A percentile compares a stretch with the other conserved stretches of the same genome.
These are phyloP conservation scores for Ogataea paraovalis DNA, from an alignment of 805 yeast species.

Conservation along the genomic window DNA sequence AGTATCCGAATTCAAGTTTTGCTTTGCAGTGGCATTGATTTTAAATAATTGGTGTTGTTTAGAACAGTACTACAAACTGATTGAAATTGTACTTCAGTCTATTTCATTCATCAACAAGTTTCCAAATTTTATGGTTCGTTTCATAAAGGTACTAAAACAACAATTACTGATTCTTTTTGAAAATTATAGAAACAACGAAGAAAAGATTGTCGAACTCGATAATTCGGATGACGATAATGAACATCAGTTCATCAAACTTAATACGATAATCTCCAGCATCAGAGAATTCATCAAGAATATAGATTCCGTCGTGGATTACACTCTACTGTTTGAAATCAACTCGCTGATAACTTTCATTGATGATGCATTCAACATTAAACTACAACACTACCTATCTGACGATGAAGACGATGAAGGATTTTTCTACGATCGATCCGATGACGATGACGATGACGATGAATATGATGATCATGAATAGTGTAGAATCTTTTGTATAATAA, in stretches of 20 bases:
- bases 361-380: constrained; percentile 4
- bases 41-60: constrained; percentile 63
- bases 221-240: neutral
- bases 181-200: constrained; percentile 2
- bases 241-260: constrained; percentile 8
- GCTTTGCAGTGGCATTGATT: constrained; percentile 44
- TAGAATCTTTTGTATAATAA: neutral
- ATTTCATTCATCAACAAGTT: constrained; percentile 25
- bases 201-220: constrained; percentile 31
- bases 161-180: constrained; percentile 41
- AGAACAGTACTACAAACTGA: constrained; percentile 57
- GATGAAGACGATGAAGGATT: neutral
- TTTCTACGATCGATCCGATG: neutral
- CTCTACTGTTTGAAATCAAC: constrained; percentile 11
- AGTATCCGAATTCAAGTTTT: constrained; percentile 52
- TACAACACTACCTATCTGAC: constrained; percentile 3
- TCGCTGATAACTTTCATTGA: constrained; percentile 11
- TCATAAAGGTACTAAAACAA: constrained; percentile 29
- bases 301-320: constrained; percentile 7
- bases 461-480: constrained; percentile 4
- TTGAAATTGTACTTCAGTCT: constrained; percentile 40
- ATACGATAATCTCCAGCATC: constrained; percentile 8
- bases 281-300: constrained; percentile 10
- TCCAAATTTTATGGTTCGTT: constrained; percentile 25
- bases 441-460: constrained; percentile 5